Evolutionary conservation across 495 filamentous ascomycete species (phyloP), one percentile per base, ranked within the genome.

Genomic region (Cetradonia linearis): DNA sequence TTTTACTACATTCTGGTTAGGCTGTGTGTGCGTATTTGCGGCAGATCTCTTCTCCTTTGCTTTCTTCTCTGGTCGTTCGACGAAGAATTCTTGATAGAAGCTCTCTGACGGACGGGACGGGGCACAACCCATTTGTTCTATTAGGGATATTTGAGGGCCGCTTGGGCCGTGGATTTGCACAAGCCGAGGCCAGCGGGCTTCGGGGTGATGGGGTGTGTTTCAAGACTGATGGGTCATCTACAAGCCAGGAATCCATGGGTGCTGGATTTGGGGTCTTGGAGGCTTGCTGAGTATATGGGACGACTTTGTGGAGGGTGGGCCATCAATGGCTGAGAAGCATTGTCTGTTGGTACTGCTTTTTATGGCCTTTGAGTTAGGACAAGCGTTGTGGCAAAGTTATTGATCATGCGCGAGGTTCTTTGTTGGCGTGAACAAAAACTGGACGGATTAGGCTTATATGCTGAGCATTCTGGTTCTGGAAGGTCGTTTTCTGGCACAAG

Each of bases 81-180:
- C 14, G 23, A 40, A 56, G 1, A 18, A 2, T 6, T 56, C 54
- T 28, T 20, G 23, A 23, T 42, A 56, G 54, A 56, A 40, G 20
- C 36, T 40, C 25, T 31, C 31, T 2, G 54, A 56, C 10, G 54
- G 54, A 5, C 54, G 54, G 36, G 54, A 56, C 10, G 54, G 54
- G 16, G 23, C 54, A 28, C 54, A 56, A n/a, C 54, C 36, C 54
- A 56, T 56, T 1, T 38, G 20, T 25, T 18, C 36, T 54, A 5
- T 54, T 13, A n/a, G 9, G 8, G 3, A 13, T 31, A 3, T 44
- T 44, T 28, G 18, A 34, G 23, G 34, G 33, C 14, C n/a, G 34
- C n/a, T n/a, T 20, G 50, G 28, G 1, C 4, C 9, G 9, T n/a
- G 4, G 16, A 54, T 36, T 54, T 34, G 30, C 8, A 34, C 8